Evolutionary conservation across 2,329 filamentous ascomycete genomes (phyloP).

Genomic region (Botrytis porri): DNA sequence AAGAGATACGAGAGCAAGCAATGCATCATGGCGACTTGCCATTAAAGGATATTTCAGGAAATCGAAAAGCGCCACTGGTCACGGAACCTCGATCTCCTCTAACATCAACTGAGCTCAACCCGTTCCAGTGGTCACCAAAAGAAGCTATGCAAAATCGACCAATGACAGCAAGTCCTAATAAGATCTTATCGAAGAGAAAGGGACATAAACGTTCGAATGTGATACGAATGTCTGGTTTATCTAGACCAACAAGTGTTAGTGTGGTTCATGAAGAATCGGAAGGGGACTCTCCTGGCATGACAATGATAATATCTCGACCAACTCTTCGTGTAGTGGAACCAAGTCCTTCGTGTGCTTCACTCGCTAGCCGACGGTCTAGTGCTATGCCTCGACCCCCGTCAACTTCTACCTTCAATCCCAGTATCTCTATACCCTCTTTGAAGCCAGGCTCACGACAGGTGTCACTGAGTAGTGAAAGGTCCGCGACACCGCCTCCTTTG

Average conservation of each 20-base stretch:
- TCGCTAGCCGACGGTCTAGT: conserved; percentile 15
- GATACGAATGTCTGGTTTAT: conserved; percentile 31
- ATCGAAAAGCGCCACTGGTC: conserved; percentile 21
- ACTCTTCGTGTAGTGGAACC: conserved; percentile 21
- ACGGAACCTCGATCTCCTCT: neutral
- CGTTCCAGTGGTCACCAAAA: conserved; percentile 34
- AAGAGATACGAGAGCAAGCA: conserved; percentile 23
- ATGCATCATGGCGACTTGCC: conserved; percentile 23
- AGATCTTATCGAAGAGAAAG: conserved; percentile 21
- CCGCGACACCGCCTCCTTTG: conserved; percentile 23
- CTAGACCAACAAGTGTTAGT: conserved; percentile 29
- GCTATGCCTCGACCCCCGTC: conserved; percentile 27
- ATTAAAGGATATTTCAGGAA: conserved; percentile 30
- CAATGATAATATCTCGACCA: conserved; percentile 18
- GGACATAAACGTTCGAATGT: conserved; percentile 34
- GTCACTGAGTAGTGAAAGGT: neutral
- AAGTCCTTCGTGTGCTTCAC: conserved; percentile 23
- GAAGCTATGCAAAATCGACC: conserved; percentile 25
- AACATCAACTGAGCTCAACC: conserved; percentile 23
- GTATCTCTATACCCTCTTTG: conserved; percentile 23
- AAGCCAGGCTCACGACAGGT: neutral
- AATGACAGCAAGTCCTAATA: conserved; percentile 22
- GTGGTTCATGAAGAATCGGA: conserved; percentile 32
- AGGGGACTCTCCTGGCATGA: conserved; percentile 24
- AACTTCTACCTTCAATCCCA: conserved; percentile 29